Base-by-base conservation (phyloP, 768 basidiomycete species). In the Strobilomyces dryophilus region DNA sequence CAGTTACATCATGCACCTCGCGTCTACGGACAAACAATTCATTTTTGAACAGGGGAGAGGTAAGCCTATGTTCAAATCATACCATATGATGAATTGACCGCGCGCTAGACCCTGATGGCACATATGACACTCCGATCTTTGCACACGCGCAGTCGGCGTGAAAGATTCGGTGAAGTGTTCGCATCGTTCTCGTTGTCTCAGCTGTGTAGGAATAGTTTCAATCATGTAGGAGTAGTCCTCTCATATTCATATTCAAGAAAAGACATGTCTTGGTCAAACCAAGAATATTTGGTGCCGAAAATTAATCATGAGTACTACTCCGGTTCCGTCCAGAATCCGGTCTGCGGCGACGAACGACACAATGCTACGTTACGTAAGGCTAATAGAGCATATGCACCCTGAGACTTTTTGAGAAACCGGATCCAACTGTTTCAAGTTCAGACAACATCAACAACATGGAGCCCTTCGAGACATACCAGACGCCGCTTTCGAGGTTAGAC, bases 401-500 rank as follows among this genome's bases (percentile, higher is more conserved):
- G n/a, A n/a, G n/a, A 27, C 4, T 27, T 8, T 27, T 8, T 27
- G 27, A 27, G 29, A 29, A 29, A 29, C 8, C 29, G 29, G 29
- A 29, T 29, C 29, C 29, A 29, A 29, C 29, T 6, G 29, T 29
- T 6, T 15, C 9, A 31, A 12, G n/a, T n/a, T n/a, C n/a, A n/a
- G 24, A 29, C 15, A 20, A 26, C 5, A 20, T 45, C 5, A 5
- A 3, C 41, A 47, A 24, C 11, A 84, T 87, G 85, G 86, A 87
- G 50, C 71, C 72, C 36, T 81, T 81, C 56, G 78, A 89, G 61
- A 84, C 80, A 1, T 92, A 92, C 59, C 89, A 90, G 63, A 89
- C 88, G 2, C 89, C 89, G 4, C 79, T 92, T 34, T 83, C 89
- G 20, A 91, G 88, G 89, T 89, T 21, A 56, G 70, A 39, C 6